phyloP scores from a whole-genome alignment of 805 yeast genomes.

The Candida silvicultrix region DNA sequence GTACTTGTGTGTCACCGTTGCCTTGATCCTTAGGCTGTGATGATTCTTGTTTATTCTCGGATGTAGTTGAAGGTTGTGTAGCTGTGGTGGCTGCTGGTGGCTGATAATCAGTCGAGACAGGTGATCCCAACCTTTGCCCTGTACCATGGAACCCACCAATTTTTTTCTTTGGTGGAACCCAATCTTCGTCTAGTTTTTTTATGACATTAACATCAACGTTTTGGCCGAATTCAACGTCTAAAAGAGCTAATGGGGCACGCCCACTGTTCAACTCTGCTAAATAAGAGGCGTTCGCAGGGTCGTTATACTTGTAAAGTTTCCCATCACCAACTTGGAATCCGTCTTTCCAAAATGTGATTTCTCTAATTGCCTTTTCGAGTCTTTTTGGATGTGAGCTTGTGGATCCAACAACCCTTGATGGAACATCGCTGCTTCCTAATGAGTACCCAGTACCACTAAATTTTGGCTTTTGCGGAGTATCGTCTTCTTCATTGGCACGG shows the following conservation, averaged over 20 bases:
- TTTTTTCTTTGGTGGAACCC: constrained; percentile 55
- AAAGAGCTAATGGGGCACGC: constrained; percentile 78
- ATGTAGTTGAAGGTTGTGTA: constrained; percentile 1
- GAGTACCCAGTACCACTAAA: constrained; percentile 36
- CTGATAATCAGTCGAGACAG: constrained; percentile 65
- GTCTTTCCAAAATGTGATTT: constrained; percentile 91
- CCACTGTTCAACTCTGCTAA: constrained; percentile 81
- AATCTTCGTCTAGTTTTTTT: constrained; percentile 77
- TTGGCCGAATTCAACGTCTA: constrained; percentile 84
- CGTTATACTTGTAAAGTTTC: constrained; percentile 77
- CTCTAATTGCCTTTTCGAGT: constrained; percentile 57
- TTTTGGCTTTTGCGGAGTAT: constrained; percentile 27
- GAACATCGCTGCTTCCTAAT: constrained; percentile 29
- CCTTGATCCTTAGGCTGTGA: constrained; percentile 19
- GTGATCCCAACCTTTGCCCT: constrained; percentile 87
- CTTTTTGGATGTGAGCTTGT: constrained; percentile 27
- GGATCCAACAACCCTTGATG: constrained; percentile 28
- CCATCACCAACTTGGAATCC: constrained; percentile 97
- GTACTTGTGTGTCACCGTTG: constrained; percentile 70
- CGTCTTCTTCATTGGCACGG: constrained; percentile 24
- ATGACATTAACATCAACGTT: constrained; percentile 89
- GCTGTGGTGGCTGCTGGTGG: constrained; percentile 13
- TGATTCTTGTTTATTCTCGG: constrained; percentile 14
- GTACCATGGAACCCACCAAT: constrained; percentile 68
- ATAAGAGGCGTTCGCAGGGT: constrained; percentile 78